Evolutionary conservation across 352 stramenopile species (phyloP).

Genomic region (Phytophthora hibernalis): DNA sequence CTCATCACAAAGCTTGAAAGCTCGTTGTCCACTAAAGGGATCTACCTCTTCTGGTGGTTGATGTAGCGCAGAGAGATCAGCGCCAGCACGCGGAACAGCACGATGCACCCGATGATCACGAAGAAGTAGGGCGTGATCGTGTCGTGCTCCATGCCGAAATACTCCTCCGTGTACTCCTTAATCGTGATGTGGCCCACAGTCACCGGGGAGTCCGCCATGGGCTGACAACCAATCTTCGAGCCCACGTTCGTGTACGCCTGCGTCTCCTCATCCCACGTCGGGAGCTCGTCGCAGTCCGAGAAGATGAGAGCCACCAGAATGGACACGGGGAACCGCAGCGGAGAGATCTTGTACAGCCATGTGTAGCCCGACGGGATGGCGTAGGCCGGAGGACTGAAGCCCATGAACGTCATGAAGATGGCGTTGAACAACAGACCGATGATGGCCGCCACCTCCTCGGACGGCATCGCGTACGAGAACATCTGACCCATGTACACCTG

Average conservation of each 20-base stretch:
- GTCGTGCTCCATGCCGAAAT: slow-evolving; percentile 31
- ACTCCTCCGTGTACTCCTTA: too few species aligned
- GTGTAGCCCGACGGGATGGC: slow-evolving; percentile 38
- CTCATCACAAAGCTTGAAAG: neutral
- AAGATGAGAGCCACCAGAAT: slow-evolving; percentile 39
- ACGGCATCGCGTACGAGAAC: slow-evolving; percentile 40
- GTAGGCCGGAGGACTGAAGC: slow-evolving; percentile 36
- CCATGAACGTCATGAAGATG: slow-evolving; percentile 51
- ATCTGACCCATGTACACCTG: slow-evolving; percentile 47
- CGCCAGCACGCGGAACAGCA: slow-evolving; percentile 37
- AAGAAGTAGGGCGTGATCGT: slow-evolving; percentile 32
- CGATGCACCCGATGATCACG: slow-evolving; percentile 31
- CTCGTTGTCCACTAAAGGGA: neutral
- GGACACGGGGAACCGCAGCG: slow-evolving; percentile 37
- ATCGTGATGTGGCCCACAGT: slow-evolving; percentile 34
- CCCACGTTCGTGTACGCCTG: slow-evolving; percentile 31
- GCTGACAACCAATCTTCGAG: slow-evolving; percentile 31
- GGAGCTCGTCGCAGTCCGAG: slow-evolving; percentile 33
- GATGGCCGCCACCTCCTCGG: slow-evolving; percentile 39
- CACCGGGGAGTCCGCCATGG: slow-evolving; percentile 26
- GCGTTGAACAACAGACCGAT: slow-evolving; percentile 41
- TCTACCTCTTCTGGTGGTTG: slow-evolving; percentile 50
- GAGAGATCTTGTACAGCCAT: slow-evolving; percentile 52
- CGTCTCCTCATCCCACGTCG: slow-evolving; percentile 25
- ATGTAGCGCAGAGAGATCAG: slow-evolving; percentile 44